Conservation (phyloP, 352 stramenopile genomes). For the Globisporangium camurandrum region DNA sequence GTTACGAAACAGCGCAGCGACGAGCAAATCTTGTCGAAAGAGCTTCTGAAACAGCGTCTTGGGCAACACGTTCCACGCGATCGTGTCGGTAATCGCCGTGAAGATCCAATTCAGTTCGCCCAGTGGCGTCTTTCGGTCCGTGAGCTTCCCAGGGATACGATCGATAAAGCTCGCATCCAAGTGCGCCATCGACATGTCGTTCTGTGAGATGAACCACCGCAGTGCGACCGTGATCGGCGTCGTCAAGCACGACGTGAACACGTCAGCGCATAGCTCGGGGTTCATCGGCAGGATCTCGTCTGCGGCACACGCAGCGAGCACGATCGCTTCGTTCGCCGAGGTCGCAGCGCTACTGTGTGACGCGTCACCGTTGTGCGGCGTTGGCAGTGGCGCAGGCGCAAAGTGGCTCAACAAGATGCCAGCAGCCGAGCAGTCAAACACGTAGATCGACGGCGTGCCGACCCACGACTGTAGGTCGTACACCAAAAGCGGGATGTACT, state of each 20-base stretch:
- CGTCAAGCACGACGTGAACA: slow-evolving; percentile 99
- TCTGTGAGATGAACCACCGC: slow-evolving; percentile 96
- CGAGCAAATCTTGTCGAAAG: slow-evolving; percentile 98
- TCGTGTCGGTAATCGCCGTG: slow-evolving; percentile 99
- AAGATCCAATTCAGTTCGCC: slow-evolving; percentile 99
- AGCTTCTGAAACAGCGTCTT: slow-evolving; percentile 96
- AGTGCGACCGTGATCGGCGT: slow-evolving; percentile 98
- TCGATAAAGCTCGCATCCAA: slow-evolving; percentile 83
- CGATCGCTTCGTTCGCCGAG: slow-evolving; percentile 88
- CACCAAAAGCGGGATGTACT: slow-evolving; percentile 98
- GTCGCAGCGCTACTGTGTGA: slow-evolving; percentile 4
- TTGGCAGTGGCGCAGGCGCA: slow-evolving; percentile 20
- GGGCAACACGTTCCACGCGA: slow-evolving; percentile 98
- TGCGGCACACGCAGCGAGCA: slow-evolving; percentile 92
- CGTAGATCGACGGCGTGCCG: slow-evolving; percentile 92
- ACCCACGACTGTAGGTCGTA: slow-evolving; percentile 94
- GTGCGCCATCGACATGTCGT: slow-evolving; percentile 85
- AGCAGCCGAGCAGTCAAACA: slow-evolving; percentile 97
- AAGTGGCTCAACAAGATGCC: slow-evolving; percentile 96
- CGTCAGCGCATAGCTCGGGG: slow-evolving; percentile 95
- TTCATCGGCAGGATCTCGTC: slow-evolving; percentile 96
- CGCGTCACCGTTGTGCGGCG: slow-evolving; percentile 16
- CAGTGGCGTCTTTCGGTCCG: slow-evolving; percentile 90
- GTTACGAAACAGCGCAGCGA: slow-evolving; percentile 97
- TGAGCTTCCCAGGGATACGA: slow-evolving; percentile 89